Evolutionary conservation across 2,329 filamentous ascomycete genomes (phyloP).

Genomic region (Nakataea oryzae): DNA sequence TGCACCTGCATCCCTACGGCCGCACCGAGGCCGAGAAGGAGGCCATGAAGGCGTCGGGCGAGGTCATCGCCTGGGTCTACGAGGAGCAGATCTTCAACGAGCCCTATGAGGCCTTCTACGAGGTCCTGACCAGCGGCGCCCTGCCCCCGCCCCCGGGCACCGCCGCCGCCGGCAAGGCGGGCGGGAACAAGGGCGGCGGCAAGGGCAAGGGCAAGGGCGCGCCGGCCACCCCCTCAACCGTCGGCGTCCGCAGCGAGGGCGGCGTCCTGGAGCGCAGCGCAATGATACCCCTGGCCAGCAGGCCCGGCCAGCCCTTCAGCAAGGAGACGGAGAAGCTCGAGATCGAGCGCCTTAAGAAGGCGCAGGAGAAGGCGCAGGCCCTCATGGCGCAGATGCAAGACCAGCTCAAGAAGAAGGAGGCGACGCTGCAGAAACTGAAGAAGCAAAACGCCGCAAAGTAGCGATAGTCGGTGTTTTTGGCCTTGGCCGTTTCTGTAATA

Average conservation of each 20-base stretch:
- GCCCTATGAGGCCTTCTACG: constrained; percentile 85
- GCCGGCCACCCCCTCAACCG: constrained; percentile 21
- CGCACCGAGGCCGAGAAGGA: constrained; percentile 65
- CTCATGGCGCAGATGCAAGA: constrained; percentile 48
- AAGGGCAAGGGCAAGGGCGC: constrained; percentile 31
- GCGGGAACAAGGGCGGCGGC: constrained; percentile 35
- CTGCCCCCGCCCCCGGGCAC: constrained; percentile 37
- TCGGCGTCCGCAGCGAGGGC: constrained; percentile 28
- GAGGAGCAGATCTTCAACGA: constrained; percentile 98
- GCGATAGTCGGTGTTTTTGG: neutral
- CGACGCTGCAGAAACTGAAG: constrained; percentile 49
- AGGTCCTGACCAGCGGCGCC: constrained; percentile 68
- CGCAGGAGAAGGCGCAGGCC: constrained; percentile 51
- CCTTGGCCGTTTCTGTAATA: neutral
- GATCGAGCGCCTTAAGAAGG: constrained; percentile 50
- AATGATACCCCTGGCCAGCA: constrained; percentile 59
- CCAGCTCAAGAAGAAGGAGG: constrained; percentile 55
- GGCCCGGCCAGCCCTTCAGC: constrained; percentile 63
- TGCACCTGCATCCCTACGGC: constrained; percentile 86
- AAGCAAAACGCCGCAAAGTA: constrained; percentile 24
- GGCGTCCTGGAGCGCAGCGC: constrained; percentile 58
- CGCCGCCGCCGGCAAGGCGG: constrained; percentile 41
- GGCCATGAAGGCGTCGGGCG: constrained; percentile 43
- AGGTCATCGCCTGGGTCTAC: constrained; percentile 71
- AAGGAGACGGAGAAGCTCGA: constrained; percentile 57